Evolutionary conservation across 164 flowering plant genomes (phyloP).

Genomic region (Chimonanthus praecox): DNA sequence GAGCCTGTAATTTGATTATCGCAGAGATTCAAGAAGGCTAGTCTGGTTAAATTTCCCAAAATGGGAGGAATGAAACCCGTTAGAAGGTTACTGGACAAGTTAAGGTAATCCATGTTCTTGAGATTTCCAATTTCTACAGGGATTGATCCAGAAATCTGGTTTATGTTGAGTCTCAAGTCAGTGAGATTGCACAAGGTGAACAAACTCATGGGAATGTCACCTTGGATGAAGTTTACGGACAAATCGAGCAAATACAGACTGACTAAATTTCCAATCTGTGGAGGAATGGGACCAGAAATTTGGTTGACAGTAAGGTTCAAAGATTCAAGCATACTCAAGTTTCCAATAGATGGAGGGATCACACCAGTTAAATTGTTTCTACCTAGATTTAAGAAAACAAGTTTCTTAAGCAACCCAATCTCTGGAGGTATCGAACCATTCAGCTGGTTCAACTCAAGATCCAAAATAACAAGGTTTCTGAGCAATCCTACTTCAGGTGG

Average conservation of each 20-base stretch:
- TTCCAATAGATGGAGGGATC: not conserved
- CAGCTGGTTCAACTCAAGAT: not conserved
- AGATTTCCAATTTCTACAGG: not conserved
- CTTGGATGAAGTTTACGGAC: too few species aligned
- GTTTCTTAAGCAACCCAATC: not conserved
- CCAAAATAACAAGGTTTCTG: not conserved
- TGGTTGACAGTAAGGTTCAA: constrained; percentile 4
- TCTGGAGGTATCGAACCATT: constrained; percentile 2
- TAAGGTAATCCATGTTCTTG: not conserved
- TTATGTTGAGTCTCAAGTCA: not conserved
- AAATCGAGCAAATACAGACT: too few species aligned
- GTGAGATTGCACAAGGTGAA: constrained; percentile 11
- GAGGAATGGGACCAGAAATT: constrained; percentile 18
- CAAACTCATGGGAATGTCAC: constrained; percentile 1
- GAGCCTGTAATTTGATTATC: not conserved
- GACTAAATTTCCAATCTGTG: constrained; percentile 17
- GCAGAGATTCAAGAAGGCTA: not conserved
- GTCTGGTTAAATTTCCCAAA: constrained; percentile 6
- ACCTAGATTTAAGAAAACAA: not conserved
- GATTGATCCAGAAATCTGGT: not conserved
- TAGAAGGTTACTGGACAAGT: not conserved
- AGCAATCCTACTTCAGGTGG: not conserved
- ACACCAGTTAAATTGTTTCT: not conserved
- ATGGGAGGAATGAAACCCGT: not conserved
- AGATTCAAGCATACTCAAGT: not conserved